A percentile compares a stretch with the other conserved stretches of the same genome.
Conservation (phyloP, 345 rosid genomes). For the Camelina laxa region DNA sequence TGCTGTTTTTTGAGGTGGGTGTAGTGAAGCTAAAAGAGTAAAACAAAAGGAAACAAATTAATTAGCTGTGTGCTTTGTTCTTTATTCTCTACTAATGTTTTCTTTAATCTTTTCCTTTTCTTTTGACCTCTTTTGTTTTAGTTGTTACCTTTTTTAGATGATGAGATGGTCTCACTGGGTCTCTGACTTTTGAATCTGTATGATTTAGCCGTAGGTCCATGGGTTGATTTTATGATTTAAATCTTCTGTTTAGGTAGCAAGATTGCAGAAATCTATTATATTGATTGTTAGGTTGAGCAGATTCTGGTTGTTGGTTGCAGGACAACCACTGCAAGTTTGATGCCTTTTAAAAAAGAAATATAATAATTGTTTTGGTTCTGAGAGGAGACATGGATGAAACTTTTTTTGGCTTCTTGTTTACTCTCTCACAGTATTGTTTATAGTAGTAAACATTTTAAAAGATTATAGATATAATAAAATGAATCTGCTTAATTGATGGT, state of each 20-base stretch:
- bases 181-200: background rate
- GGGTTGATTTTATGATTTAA: background rate
- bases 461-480: background rate
- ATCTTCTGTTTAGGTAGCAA: conserved; percentile 38
- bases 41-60: conserved; percentile 29
- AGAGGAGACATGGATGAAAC: background rate
- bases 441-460: background rate
- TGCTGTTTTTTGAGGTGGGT: conserved; percentile 5
- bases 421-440: background rate
- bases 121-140: conserved; percentile 36
- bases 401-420: conserved; percentile 4
- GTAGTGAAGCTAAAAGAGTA: conserved; percentile 27
- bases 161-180: conserved; percentile 17
- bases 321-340: conserved; percentile 38
- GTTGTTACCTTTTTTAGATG: conserved; percentile 36
- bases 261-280: conserved; percentile 23
- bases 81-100: conserved; percentile 34
- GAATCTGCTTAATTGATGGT: conserved; percentile 10
- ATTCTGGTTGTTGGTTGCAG: conserved; percentile 38
- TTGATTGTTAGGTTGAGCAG: conserved; percentile 39
- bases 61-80: conserved; percentile 37
- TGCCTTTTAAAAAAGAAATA: background rate
- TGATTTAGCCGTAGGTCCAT: background rate
- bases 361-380: background rate
- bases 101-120: conserved; percentile 33